Percentiles rank a stretch among this genome's conserved stretches.
These are phyloP conservation scores for Friedmanniomyces simplex DNA, from an alignment of 495 filamentous ascomycete genomes.

Conservation along the genomic window DNA sequence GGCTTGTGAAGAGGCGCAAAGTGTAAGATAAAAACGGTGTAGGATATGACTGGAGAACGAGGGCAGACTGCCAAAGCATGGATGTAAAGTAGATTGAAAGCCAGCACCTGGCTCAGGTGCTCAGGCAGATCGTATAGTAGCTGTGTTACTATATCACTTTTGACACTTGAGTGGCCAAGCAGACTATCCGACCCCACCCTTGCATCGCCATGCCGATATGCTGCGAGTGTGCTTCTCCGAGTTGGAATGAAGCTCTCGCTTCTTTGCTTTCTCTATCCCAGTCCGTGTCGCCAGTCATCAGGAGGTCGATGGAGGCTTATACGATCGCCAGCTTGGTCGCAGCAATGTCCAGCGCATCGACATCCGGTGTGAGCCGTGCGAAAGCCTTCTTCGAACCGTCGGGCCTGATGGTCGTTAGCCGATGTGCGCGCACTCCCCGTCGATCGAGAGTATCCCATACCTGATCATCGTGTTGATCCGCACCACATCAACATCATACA, in stretches of 20 bases:
- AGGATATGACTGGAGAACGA: too few relatives aligned
- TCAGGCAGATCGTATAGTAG: conserved; percentile 3
- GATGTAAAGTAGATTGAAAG: background rate
- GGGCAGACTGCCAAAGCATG: background rate
- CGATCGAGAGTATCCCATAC: conserved; percentile 37
- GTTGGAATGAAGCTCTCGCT: background rate
- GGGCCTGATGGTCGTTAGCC: conserved; percentile 47
- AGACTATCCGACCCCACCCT: background rate
- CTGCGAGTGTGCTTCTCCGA: background rate
- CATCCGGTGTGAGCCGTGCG: conserved; percentile 84
- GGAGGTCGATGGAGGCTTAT: conserved; percentile 39
- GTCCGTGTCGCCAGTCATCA: background rate
- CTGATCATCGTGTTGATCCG: conserved; percentile 99
- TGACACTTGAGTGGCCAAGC: background rate
- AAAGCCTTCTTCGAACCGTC: conserved; percentile 99
- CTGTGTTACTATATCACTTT: conserved; percentile 7
- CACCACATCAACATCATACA: conserved; percentile 94
- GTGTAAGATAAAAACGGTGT: background rate
- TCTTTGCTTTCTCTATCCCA: background rate
- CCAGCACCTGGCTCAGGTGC: background rate
- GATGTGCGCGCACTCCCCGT: conserved; percentile 5
- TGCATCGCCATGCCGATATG: background rate
- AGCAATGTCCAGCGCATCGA: conserved; percentile 97
- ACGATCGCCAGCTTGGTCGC: conserved; percentile 98
- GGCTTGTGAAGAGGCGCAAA: background rate